Conservation (phyloP, 768 basidiomycete species). For the Mycena venus region DNA sequence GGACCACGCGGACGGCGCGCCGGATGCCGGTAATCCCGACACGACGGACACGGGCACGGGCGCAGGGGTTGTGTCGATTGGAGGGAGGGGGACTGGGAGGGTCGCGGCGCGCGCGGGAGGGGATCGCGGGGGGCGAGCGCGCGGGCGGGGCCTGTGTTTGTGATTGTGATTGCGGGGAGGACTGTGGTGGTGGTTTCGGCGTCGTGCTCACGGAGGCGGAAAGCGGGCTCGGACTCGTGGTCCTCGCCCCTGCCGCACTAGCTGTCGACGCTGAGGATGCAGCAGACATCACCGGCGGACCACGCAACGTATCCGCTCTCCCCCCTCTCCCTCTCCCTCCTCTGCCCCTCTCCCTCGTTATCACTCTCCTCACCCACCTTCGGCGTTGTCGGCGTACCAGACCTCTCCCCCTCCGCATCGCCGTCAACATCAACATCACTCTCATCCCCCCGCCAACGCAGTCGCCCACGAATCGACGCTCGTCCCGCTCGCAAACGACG, state of each 20-base stretch:
- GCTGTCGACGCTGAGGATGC: no score
- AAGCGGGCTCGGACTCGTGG: not conserved
- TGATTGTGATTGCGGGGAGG: not conserved
- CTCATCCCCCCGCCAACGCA: slow-evolving; percentile 1
- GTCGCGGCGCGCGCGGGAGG: slow-evolving; percentile 14
- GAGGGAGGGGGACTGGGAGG: not conserved
- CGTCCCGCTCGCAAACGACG: slow-evolving; percentile 16
- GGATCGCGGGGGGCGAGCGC: not conserved
- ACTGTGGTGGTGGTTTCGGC: not conserved
- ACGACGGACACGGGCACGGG: not conserved
- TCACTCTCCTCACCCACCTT: not conserved
- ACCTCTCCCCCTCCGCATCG: not conserved
- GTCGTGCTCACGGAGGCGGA: no score
- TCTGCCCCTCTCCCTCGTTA: not conserved
- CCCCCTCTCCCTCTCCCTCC: not conserved
- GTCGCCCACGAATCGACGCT: slow-evolving; percentile 25
- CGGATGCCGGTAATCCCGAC: no score
- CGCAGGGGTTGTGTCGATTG: not conserved
- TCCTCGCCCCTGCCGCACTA: not conserved
- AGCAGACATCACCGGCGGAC: no score
- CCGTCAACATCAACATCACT: not conserved
- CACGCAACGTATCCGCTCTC: slow-evolving; percentile 25
- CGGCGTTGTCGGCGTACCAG: no score
- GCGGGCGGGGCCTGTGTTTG: not conserved
- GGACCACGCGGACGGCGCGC: no score